These are phyloP conservation scores for Colletotrichum neosansevieriae DNA, from an alignment of 2,329 filamentous ascomycete species.

Conservation along the genomic window DNA sequence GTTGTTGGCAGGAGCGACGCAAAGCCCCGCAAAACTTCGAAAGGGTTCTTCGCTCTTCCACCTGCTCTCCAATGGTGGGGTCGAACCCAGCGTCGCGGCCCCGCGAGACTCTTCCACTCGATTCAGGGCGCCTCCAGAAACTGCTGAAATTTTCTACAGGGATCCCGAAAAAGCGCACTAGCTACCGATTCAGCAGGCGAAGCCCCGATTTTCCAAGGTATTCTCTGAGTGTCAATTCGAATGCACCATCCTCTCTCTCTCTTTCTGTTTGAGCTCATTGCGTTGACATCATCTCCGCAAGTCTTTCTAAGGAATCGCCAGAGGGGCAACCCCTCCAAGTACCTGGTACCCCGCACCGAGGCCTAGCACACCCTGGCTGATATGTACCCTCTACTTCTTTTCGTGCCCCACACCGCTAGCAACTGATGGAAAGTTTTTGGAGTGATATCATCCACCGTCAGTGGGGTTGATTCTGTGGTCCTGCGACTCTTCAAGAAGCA, in stretches of 20 bases:
- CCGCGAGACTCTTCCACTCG: constrained; percentile 27
- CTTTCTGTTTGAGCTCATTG: constrained; percentile 5
- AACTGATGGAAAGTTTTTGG: constrained; percentile 21
- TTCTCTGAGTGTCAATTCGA: constrained; percentile 9
- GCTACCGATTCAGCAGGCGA: constrained; percentile 22
- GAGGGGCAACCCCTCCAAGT: constrained; percentile 28
- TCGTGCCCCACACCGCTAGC: constrained; percentile 25
- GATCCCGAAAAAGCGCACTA: constrained; percentile 19
- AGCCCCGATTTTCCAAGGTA: constrained; percentile 21
- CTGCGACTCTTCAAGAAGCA: constrained; percentile 32
- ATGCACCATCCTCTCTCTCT: background rate
- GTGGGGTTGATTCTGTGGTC: background rate
- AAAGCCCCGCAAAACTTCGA: constrained; percentile 39
- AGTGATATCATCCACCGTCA: constrained; percentile 35
- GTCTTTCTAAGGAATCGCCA: constrained; percentile 24
- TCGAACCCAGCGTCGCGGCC: constrained; percentile 26
- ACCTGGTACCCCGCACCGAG: constrained; percentile 13
- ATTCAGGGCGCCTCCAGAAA: constrained; percentile 26
- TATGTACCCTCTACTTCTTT: constrained; percentile 29
- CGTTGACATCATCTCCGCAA: constrained; percentile 36
- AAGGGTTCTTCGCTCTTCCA: constrained; percentile 39
- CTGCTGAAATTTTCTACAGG: constrained; percentile 35
- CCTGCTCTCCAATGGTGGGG: constrained; percentile 37
- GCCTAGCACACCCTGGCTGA: constrained; percentile 12
- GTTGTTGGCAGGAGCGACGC: constrained; percentile 37